Percentiles rank a stretch among this genome's conserved stretches.
Conservation (phyloP, 768 basidiomycete genomes). For the Cantharellus anzutake region DNA sequence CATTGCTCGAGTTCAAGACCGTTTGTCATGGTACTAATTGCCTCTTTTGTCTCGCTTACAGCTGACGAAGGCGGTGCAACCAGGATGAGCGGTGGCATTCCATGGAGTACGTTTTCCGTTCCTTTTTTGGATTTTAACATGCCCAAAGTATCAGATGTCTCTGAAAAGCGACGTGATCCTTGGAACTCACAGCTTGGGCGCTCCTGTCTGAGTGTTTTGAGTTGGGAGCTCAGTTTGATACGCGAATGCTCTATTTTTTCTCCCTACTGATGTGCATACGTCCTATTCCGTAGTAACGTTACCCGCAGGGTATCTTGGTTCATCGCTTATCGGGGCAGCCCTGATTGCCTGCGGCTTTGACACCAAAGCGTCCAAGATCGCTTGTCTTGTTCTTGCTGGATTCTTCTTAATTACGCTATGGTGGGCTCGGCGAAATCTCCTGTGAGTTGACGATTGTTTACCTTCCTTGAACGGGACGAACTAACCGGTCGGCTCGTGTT, state of each 20-base stretch:
- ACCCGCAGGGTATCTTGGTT: constrained; percentile 73
- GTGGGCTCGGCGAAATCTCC: constrained; percentile 32
- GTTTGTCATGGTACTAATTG: neutral
- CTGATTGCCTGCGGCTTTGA: constrained; percentile 80
- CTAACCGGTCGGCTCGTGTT: neutral
- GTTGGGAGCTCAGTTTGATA: neutral
- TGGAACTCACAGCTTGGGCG: neutral
- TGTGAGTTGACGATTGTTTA: constrained; percentile 27
- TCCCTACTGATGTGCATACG: neutral
- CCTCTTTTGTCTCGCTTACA: constrained; percentile 14
- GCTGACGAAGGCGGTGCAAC: constrained; percentile 82
- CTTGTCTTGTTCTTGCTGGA: constrained; percentile 57
- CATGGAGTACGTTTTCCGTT: constrained; percentile 7
- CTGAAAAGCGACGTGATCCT: neutral
- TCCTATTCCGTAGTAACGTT: neutral
- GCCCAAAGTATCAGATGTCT: no score
- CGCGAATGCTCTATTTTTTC: neutral
- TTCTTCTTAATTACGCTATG: constrained; percentile 79
- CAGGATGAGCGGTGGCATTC: constrained; percentile 69
- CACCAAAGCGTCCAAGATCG: constrained; percentile 75
- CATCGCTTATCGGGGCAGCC: constrained; percentile 68
- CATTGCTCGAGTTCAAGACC: no score
- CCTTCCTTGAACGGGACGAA: neutral
- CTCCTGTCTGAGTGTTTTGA: neutral
- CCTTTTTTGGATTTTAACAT: no score